Base-by-base conservation (phyloP, 257 asterid species). In the Haberlea rhodopensis region DNA sequence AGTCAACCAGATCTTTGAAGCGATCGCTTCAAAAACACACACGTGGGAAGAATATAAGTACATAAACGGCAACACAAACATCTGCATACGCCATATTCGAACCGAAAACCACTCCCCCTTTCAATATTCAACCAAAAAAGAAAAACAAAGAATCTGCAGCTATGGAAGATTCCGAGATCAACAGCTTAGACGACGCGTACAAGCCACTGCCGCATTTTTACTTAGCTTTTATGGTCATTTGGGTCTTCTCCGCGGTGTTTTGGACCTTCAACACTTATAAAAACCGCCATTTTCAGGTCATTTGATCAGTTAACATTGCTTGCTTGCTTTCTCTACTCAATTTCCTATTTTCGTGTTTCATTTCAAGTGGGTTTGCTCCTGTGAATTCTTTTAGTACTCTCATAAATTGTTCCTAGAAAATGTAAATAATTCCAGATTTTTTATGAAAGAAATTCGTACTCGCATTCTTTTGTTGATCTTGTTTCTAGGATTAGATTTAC, bases 221-320 rank as follows among this genome's bases (percentile, higher is more conserved):
- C 81, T 71, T 83, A 11, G 64, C 78, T 63, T 82, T 87, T 75
- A 73, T 64, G 77, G 20, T 79, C 71, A 60, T 91, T 34, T 91
- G 96, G 98, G 31, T 69, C 40, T 53, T 79, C 45, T 83, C 87
- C 75, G 87, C 92, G 65, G 69, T 65, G 62, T 80, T 74, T 15
- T 91, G 98, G 98, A 82, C 95, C 55, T 58, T 79, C 81, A 86
- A 86, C 73, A 88, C 86, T 56, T 78, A 75, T 78, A 79, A 20
- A 60, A 79, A 85, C 75, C 88, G 95, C 84, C 86, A 77, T 63
- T 85, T 83, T 69, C 96, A 88, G 95, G 96, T 91, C 65, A 69
- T 53, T 60, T 56, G 45, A 23, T 19, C 52, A 37, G 45, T 59
- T 52, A 22, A 25, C 32, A 27, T 60, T 16, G 9, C 46, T 4